These are phyloP conservation scores for Myxozyma neotropica DNA, from an alignment of 805 yeast genomes.

Conservation along the genomic window DNA sequence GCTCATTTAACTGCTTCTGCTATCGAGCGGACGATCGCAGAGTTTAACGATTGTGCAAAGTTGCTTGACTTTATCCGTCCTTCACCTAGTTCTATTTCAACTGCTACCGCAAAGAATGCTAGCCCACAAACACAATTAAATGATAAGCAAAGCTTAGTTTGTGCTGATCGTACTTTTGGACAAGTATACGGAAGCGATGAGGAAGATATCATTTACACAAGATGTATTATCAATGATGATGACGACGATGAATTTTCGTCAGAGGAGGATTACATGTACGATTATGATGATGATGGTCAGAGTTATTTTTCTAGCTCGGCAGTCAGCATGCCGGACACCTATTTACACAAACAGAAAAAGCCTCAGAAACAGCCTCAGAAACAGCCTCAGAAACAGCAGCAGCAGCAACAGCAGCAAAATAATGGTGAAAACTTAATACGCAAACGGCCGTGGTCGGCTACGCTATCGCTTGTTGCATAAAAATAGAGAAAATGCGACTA, in stretches of 20 bases:
- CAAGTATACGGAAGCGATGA: neutral
- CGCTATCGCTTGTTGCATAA: neutral
- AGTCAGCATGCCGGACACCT: neutral
- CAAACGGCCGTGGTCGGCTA: conserved; percentile 3
- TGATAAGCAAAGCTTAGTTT: neutral
- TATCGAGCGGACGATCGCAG: conserved; percentile 2
- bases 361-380: neutral
- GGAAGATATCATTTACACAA: neutral
- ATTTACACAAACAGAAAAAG: too few species aligned
- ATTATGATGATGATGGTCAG: neutral
- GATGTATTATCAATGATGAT: neutral
- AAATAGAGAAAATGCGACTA: neutral
- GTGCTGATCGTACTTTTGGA: neutral
- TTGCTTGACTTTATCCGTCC: conserved; percentile 7
- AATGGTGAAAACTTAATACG: neutral
- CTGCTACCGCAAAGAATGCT: too few species aligned
- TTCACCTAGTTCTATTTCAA: too few species aligned
- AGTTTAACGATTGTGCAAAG: conserved; percentile 5
- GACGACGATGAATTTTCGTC: neutral
- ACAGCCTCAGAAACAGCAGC: neutral
- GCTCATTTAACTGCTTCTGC: neutral
- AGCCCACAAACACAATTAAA: too few species aligned
- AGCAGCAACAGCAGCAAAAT: neutral
- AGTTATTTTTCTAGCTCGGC: neutral
- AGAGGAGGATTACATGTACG: neutral